These are phyloP conservation scores for Austroboletus eburneus DNA, from an alignment of 768 basidiomycete species.

Conservation along the genomic window DNA sequence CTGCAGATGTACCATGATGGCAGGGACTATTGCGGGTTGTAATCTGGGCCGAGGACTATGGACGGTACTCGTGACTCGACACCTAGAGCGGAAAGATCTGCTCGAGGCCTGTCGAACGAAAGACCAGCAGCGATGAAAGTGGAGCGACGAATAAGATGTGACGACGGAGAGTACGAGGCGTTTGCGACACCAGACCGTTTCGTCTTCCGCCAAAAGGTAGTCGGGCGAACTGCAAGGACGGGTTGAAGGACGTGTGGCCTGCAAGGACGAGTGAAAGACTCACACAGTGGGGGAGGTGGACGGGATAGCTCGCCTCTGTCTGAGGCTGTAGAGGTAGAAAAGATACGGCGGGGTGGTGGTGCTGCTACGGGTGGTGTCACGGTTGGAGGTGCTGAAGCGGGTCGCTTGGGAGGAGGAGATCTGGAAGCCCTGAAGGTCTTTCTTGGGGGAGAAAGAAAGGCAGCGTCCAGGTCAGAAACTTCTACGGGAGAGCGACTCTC, in stretches of 20 bases:
- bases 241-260: neutral
- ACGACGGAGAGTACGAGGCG: conserved; percentile 69
- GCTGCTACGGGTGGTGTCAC: conserved; percentile 3
- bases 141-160: conserved; percentile 69
- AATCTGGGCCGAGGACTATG: conserved; percentile 38
- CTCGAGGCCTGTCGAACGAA: conserved; percentile 53
- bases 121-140: conserved; percentile 80
- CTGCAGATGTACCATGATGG: conserved; percentile 19
- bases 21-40: conserved; percentile 19
- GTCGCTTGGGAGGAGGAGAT: conserved; percentile 7
- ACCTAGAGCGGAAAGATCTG: conserved; percentile 58
- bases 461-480: conserved; percentile 13
- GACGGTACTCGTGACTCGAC: conserved; percentile 54
- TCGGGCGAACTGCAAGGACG: conserved; percentile 61
- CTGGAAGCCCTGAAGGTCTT: conserved; percentile 25
- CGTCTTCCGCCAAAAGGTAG: conserved; percentile 77
- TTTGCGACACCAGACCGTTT: conserved; percentile 66
- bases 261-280: conserved; percentile 25
- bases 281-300: conserved; percentile 64
- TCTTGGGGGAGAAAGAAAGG: conserved; percentile 25
- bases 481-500: conserved; percentile 27
- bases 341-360: conserved; percentile 10
- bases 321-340: conserved; percentile 11
- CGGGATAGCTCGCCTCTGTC: conserved; percentile 42
- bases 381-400: conserved; percentile 22